These are phyloP conservation scores for Bisporella sp. DNA, from an alignment of 2,329 filamentous ascomycete species.

Conservation along the genomic window DNA sequence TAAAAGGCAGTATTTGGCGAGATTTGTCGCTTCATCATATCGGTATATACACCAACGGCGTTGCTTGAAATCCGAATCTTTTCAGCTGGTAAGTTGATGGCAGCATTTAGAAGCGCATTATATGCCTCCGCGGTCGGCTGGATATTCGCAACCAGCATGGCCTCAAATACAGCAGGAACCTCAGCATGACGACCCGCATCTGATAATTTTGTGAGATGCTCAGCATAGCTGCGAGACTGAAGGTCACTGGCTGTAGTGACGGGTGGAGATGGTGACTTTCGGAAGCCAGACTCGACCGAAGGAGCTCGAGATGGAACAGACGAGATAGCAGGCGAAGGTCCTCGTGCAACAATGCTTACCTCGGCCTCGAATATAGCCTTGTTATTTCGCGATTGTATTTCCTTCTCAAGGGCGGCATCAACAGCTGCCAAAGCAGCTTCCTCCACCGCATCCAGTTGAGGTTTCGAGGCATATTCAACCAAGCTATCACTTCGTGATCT, in stretches of 20 bases:
- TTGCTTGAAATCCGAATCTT: slow-evolving; percentile 83
- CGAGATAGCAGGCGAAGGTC: slow-evolving; percentile 21
- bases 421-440: slow-evolving; percentile 69
- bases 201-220: slow-evolving; percentile 70
- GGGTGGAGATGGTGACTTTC: slow-evolving; percentile 43
- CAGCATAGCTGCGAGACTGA: slow-evolving; percentile 65
- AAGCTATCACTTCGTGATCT: slow-evolving; percentile 23
- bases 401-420: slow-evolving; percentile 75
- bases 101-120: slow-evolving; percentile 80
- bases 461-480: slow-evolving; percentile 24
- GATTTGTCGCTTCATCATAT: slow-evolving; percentile 86
- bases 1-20: slow-evolving; percentile 80
- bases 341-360: slow-evolving; percentile 24
- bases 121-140: slow-evolving; percentile 81
- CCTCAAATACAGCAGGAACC: slow-evolving; percentile 86
- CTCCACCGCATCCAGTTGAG: slow-evolving; percentile 35
- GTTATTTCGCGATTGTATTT: slow-evolving; percentile 49
- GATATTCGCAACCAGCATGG: slow-evolving; percentile 76
- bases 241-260: slow-evolving; percentile 54
- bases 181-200: slow-evolving; percentile 70
- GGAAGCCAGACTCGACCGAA: slow-evolving; percentile 31
- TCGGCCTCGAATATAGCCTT: slow-evolving; percentile 31
- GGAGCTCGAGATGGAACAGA: slow-evolving; percentile 19
- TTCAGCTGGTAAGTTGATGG: slow-evolving; percentile 72
- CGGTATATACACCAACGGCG: slow-evolving; percentile 88